These are phyloP conservation scores for Cylindrodendrum hubeiense DNA, from an alignment of 2,329 filamentous ascomycete genomes.

Conservation along the genomic window DNA sequence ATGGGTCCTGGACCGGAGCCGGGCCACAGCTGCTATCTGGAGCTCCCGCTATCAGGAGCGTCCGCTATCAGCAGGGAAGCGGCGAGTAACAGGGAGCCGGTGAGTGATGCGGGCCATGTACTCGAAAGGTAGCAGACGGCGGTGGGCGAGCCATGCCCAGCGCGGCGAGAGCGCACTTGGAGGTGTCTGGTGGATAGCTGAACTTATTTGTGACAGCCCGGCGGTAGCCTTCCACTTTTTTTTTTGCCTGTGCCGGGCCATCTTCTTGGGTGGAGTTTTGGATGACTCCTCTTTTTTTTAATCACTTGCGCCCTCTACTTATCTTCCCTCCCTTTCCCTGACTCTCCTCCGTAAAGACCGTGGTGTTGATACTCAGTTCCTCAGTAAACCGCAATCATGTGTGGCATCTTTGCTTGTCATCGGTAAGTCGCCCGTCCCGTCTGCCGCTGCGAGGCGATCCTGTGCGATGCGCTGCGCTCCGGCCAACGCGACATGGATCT, in stretches of 20 bases:
- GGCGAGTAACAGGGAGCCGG: background rate
- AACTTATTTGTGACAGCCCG: constrained; percentile 29
- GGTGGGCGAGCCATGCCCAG: constrained; percentile 14
- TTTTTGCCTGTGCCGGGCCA: constrained; percentile 34
- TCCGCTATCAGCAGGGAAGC: constrained; percentile 25
- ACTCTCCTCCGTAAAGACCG: constrained; percentile 20
- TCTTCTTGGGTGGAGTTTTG: constrained; percentile 28
- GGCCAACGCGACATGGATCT: constrained; percentile 38
- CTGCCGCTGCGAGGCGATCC: constrained; percentile 15
- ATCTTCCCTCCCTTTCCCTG: constrained; percentile 24
- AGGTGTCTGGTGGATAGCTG: constrained; percentile 37
- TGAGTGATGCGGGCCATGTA: background rate
- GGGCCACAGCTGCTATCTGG: constrained; percentile 20
- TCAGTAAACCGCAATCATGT: constrained; percentile 73
- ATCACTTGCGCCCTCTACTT: constrained; percentile 23
- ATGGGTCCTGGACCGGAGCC: constrained; percentile 15
- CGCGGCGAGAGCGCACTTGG: constrained; percentile 29
- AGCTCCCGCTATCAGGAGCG: constrained; percentile 19
- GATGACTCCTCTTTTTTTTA: constrained; percentile 31
- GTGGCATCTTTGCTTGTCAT: constrained; percentile 97
- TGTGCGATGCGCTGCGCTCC: background rate
- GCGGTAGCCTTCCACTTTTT: constrained; percentile 39
- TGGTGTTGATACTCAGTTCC: constrained; percentile 9
- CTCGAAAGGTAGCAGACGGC: background rate
- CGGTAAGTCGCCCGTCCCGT: constrained; percentile 69